Evolutionary conservation across 1,284 basidiomycete genomes (phyloP).

Genomic region (Puccinia novopanici): DNA sequence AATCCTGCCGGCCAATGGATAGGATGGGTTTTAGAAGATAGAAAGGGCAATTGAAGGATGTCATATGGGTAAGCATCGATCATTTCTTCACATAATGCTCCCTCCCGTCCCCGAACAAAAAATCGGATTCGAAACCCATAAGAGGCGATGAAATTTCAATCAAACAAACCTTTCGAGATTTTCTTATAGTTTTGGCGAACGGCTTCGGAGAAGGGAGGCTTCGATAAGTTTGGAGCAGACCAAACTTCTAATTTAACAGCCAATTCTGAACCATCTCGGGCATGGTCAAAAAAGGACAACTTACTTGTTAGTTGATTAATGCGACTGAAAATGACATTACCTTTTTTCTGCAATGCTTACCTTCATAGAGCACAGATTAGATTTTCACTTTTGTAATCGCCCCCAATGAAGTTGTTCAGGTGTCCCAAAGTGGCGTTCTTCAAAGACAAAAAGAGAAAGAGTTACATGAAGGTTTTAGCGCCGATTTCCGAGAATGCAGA

Average conservation of each 20-base stretch:
- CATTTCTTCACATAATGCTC: too few species aligned
- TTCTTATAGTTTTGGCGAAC: slow-evolving; percentile 75
- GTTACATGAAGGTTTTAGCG: too few species aligned
- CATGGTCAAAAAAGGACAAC: background rate
- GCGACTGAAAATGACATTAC: background rate
- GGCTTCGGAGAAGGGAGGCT: slow-evolving; percentile 81
- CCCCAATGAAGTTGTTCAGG: slow-evolving; percentile 61
- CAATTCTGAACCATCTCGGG: slow-evolving; percentile 46
- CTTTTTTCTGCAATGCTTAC: slow-evolving; percentile 60
- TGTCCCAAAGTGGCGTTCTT: slow-evolving; percentile 50
- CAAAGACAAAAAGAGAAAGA: background rate
- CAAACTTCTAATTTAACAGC: slow-evolving; percentile 76
- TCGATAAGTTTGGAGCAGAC: slow-evolving; percentile 77
- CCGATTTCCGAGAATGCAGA: background rate
- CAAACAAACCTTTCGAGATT: slow-evolving; percentile 63
- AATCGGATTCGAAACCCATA: too few species aligned
- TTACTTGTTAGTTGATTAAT: too few species aligned
- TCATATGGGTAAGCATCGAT: too few species aligned
- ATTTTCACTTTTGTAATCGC: slow-evolving; percentile 77
- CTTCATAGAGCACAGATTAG: slow-evolving; percentile 73
- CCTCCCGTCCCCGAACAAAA: background rate
- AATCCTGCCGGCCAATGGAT: slow-evolving; percentile 1
- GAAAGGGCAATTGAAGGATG: too few species aligned
- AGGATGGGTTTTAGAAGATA: too few species aligned
- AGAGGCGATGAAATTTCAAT: slow-evolving; percentile 45